Percentiles rank a stretch among this genome's conserved stretches.
Conservation (phyloP, 768 basidiomycete genomes). For the Russula sp. region DNA sequence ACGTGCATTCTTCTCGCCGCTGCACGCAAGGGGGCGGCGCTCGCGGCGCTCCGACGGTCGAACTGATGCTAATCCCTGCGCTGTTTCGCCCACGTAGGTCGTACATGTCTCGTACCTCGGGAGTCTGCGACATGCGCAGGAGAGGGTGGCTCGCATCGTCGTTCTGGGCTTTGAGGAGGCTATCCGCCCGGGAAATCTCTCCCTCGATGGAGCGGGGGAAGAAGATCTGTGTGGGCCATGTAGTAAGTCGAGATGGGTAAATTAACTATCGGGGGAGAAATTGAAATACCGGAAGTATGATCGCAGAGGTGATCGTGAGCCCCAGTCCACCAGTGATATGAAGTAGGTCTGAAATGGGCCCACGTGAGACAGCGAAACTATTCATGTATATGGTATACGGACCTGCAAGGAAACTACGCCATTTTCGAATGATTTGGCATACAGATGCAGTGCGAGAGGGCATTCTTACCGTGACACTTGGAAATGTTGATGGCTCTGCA, state of each 20-base stretch:
- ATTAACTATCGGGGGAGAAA: constrained; percentile 36
- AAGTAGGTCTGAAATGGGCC: neutral
- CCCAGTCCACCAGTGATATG: neutral
- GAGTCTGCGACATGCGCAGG: neutral
- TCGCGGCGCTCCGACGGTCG: neutral
- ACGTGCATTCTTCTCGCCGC: too few species aligned
- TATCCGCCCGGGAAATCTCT: constrained; percentile 39
- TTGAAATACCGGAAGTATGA: constrained; percentile 3
- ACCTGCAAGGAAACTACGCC: neutral
- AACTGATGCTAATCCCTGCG: neutral
- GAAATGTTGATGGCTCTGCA: constrained; percentile 49
- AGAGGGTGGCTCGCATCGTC: constrained; percentile 30
- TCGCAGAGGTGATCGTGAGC: neutral
- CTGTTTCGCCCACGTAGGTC: neutral
- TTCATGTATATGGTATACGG: neutral
- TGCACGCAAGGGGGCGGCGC: too few species aligned
- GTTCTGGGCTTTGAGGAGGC: constrained; percentile 21
- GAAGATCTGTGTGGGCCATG: too few species aligned
- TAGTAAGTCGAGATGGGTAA: too few species aligned
- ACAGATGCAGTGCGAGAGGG: too few species aligned
- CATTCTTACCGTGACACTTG: constrained; percentile 49
- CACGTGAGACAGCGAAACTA: neutral
- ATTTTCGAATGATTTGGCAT: neutral
- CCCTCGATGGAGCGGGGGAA: constrained; percentile 71
- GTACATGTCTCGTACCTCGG: neutral